Conservation (phyloP, 2,329 filamentous ascomycete genomes). For the Diaporthe ilicicola region DNA sequence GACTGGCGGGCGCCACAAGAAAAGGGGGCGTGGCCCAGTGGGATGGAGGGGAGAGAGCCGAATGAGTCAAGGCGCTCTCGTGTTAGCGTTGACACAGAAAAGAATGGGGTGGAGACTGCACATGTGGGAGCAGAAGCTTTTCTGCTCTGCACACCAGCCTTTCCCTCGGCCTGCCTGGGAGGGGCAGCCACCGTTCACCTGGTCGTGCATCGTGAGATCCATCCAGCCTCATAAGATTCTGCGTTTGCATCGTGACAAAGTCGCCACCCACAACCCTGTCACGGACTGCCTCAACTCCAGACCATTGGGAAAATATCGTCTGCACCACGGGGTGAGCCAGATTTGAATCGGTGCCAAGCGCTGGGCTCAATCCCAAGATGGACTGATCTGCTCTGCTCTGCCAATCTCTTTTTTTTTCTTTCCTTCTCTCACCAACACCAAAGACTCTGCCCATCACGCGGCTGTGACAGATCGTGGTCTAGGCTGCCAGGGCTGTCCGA, state of each 20-base stretch:
- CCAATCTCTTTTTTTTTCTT: no score
- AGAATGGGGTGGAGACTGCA: background rate
- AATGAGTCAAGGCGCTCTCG: slow-evolving; percentile 14
- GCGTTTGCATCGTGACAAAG: slow-evolving; percentile 7
- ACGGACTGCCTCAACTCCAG: background rate
- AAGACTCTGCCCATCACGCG: background rate
- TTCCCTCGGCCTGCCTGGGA: no score
- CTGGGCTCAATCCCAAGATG: background rate
- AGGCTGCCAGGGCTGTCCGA: background rate
- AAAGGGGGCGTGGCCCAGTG: background rate
- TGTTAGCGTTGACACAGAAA: slow-evolving; percentile 4
- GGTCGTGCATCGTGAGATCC: background rate
- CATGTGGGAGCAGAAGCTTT: slow-evolving; percentile 5
- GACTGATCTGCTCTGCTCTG: background rate
- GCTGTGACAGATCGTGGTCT: background rate
- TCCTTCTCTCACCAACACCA: background rate
- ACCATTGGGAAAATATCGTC: no score
- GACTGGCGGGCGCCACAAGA: background rate
- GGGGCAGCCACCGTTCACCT: background rate
- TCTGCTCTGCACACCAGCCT: background rate
- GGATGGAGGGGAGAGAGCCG: background rate
- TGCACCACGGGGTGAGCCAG: slow-evolving; percentile 7
- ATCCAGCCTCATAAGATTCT: slow-evolving; percentile 1
- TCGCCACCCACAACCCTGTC: slow-evolving; percentile 17
- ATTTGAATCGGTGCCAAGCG: slow-evolving; percentile 15